phyloP scores from a whole-genome alignment of 495 filamentous ascomycete genomes.

The Letharia columbiana region DNA sequence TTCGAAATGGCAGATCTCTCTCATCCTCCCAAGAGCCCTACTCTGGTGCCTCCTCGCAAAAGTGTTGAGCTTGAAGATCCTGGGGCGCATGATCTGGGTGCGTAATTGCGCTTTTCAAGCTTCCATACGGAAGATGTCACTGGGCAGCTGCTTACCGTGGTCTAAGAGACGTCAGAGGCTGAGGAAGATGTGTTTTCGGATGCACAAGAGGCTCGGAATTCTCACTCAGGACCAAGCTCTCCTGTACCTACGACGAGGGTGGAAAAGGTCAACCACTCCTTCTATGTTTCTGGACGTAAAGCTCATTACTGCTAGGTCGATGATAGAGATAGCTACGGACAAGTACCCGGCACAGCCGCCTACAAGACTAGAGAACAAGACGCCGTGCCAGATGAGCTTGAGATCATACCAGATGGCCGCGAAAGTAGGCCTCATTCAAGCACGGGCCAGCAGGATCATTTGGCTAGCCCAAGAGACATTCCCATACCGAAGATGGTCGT shows the following conservation, averaged over 20 bases:
- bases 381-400: conserved; percentile 58
- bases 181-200: conserved; percentile 87
- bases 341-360: conserved; percentile 53
- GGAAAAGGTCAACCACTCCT: conserved; percentile 35
- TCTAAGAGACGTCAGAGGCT: conserved; percentile 54
- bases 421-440: conserved; percentile 41
- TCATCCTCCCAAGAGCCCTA: conserved; percentile 17
- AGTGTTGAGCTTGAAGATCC: conserved; percentile 62
- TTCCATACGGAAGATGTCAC: background rate
- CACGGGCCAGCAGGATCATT: conserved; percentile 29
- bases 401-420: conserved; percentile 49
- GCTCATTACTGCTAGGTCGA: conserved; percentile 33
- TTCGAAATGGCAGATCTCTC: conserved; percentile 6
- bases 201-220: conserved; percentile 59
- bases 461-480: conserved; percentile 43
- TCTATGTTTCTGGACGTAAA: background rate
- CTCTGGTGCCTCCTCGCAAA: conserved; percentile 58
- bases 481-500: conserved; percentile 77
- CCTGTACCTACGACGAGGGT: conserved; percentile 55
- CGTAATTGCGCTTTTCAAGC: conserved; percentile 20
- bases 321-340: conserved; percentile 47
- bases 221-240: conserved; percentile 37
- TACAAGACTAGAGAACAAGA: conserved; percentile 50
- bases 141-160: background rate
- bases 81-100: conserved; percentile 78